Base-by-base conservation (phyloP, 108 stramenopile genomes). In the Cyclotella choctawhatcheeana region DNA sequence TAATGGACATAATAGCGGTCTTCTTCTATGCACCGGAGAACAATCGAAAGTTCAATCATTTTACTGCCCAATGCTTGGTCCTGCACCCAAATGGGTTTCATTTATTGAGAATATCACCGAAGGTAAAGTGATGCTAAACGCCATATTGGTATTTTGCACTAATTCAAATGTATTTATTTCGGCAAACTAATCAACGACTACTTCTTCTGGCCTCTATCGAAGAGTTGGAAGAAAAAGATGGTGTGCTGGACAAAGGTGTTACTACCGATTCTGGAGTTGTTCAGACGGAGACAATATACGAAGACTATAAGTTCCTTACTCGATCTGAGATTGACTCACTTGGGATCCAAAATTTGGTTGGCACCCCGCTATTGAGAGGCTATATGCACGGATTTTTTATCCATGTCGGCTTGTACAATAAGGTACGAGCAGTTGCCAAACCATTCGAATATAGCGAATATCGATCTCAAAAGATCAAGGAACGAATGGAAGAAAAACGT, bases 321-420 rank as follows among this genome's bases (percentile, higher is more conserved):
- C 74, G 87, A 7, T 76, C 94, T 20, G 98, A 99, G 71, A 74
- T 98, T 25, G 97, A 98, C 71, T 88, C 86, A 50, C 93, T 99
- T 20, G 98, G 98, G 32, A 92, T 96, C 32, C 76, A 88, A 30
- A 93, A 97, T 71, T 77, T 99, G 27, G 88, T 99, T 53, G 98
- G 99, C 18, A 97, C 97, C 7, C 97, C 98, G 0, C 70, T 99
- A 59, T 71, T 99, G 26, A 82, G 94, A 22, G 97, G 96, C 17
- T 98, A 99, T 82, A 98, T 98, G 98, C 99, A 99, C 74, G 99
- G 99, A 35, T 99, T 96, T 85, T 99, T 99, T 78, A 98, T 99
- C 72, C 97, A 99, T 69, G 89, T 86, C 35, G 86, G 89, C 30
- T 88, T 99, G 1, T 98, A 98, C 86, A 93, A 93, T 55, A 88